phyloP scores from a whole-genome alignment of 1,284 basidiomycete genomes.

The Hemileia vastatrix region DNA sequence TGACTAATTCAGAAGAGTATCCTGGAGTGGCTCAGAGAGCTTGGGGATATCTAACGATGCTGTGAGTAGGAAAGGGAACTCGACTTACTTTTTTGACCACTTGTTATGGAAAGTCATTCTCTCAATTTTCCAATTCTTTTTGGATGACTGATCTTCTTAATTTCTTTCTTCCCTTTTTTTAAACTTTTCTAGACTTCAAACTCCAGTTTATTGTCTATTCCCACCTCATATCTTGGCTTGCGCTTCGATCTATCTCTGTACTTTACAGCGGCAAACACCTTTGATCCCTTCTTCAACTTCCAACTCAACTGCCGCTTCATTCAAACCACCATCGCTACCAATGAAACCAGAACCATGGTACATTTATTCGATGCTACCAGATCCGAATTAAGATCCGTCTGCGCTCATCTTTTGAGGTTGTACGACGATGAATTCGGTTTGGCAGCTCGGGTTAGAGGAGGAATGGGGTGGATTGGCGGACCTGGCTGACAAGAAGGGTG shows the following conservation, averaged over 20 bases:
- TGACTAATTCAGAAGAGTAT: slow-evolving; percentile 49
- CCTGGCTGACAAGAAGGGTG: slow-evolving; percentile 11
- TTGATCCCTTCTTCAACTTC: not conserved
- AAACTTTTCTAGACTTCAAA: slow-evolving; percentile 38
- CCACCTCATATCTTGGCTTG: slow-evolving; percentile 35
- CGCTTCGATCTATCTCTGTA: slow-evolving; percentile 34
- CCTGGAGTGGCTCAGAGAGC: slow-evolving; percentile 35
- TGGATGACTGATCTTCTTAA: too few species aligned
- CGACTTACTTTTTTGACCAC: too few species aligned
- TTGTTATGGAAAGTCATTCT: too few species aligned
- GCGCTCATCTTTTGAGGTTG: slow-evolving; percentile 32
- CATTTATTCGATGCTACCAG: slow-evolving; percentile 34
- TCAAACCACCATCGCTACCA: slow-evolving; percentile 26
- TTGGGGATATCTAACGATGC: slow-evolving; percentile 46
- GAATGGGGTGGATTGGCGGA: slow-evolving; percentile 23
- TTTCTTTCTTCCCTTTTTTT: not conserved
- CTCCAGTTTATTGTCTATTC: slow-evolving; percentile 33
- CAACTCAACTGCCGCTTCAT: not conserved
- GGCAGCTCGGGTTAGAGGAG: slow-evolving; percentile 17
- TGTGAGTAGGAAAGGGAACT: too few species aligned
- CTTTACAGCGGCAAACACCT: slow-evolving; percentile 11
- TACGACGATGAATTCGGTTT: slow-evolving; percentile 26
- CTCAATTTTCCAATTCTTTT: too few species aligned
- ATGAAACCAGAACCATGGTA: slow-evolving; percentile 36
- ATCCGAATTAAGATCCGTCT: slow-evolving; percentile 31